These are phyloP conservation scores for Amylostereum chailletii DNA, from an alignment of 1,284 basidiomycete species.

Conservation along the genomic window DNA sequence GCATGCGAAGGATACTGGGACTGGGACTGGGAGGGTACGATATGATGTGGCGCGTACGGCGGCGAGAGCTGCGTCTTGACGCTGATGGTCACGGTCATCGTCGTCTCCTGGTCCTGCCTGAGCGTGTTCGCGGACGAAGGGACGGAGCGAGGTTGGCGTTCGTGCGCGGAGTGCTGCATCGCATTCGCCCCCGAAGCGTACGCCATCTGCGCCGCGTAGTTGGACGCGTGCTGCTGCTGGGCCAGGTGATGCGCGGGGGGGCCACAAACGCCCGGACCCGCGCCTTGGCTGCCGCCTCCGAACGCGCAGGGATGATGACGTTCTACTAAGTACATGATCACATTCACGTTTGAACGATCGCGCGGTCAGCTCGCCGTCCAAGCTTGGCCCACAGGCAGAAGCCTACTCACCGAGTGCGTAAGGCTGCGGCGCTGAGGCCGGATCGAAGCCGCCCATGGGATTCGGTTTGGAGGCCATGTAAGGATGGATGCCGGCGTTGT, in stretches of 20 bases:
- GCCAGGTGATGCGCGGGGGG: too few relatives aligned
- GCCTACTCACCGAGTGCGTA: neutral
- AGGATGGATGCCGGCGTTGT: neutral
- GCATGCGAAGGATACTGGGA: neutral
- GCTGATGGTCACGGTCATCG: neutral
- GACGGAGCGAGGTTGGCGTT: neutral
- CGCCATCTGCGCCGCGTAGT: too few relatives aligned
- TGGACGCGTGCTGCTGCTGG: too few relatives aligned
- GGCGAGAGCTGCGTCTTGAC: neutral
- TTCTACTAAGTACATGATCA: too few relatives aligned
- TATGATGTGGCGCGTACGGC: neutral
- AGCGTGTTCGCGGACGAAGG: neutral
- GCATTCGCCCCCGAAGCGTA: too few relatives aligned
- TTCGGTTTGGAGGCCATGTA: neutral
- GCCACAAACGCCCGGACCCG: too few relatives aligned
- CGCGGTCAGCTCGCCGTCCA: too few relatives aligned
- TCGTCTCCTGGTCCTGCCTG: neutral
- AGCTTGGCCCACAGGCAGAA: neutral
- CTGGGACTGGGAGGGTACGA: neutral
- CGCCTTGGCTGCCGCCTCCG: too few relatives aligned
- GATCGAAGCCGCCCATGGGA: neutral
- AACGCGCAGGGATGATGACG: too few relatives aligned
- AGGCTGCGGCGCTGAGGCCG: neutral
- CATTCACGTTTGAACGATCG: too few relatives aligned
- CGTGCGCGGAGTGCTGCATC: too few relatives aligned